Conservation (phyloP, 768 basidiomycete genomes). For the Lentinula boryana region DNA sequence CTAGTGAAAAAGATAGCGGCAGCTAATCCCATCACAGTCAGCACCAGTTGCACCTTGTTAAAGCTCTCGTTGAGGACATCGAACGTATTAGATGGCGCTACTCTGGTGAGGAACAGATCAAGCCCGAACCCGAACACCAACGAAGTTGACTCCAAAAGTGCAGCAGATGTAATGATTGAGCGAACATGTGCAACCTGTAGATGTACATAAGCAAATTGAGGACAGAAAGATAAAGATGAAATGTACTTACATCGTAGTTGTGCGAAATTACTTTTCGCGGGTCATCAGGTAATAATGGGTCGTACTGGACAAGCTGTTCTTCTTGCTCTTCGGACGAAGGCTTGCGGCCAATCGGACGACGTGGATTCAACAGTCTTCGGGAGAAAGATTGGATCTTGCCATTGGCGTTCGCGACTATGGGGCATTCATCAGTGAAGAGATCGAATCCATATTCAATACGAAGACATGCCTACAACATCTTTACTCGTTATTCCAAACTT, state of each 20-base stretch:
- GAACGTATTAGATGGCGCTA: slow-evolving; percentile 85
- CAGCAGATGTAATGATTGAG: slow-evolving; percentile 70
- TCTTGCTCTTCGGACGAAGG: slow-evolving; percentile 74
- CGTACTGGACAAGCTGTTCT: slow-evolving; percentile 82
- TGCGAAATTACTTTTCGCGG: slow-evolving; percentile 41
- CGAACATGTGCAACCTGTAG: slow-evolving; percentile 58
- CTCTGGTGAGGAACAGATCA: slow-evolving; percentile 84
- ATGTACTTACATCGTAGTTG: slow-evolving; percentile 8
- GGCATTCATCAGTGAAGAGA: neutral
- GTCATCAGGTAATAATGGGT: slow-evolving; percentile 72
- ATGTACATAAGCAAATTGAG: neutral
- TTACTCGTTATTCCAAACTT: slow-evolving; percentile 85
- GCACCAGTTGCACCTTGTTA: slow-evolving; percentile 86
- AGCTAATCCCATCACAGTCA: slow-evolving; percentile 69
- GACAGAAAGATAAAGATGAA: too few species aligned
- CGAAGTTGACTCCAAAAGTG: slow-evolving; percentile 88
- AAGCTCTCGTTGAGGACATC: slow-evolving; percentile 90
- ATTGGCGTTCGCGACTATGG: slow-evolving; percentile 68
- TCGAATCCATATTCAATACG: neutral
- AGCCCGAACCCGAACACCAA: slow-evolving; percentile 82
- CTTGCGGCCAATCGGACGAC: slow-evolving; percentile 69
- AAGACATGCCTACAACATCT: slow-evolving; percentile 67
- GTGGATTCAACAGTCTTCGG: slow-evolving; percentile 71
- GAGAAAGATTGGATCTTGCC: slow-evolving; percentile 73
- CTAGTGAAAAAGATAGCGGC: slow-evolving; percentile 74